Percentiles rank a stretch among this genome's conserved stretches.
Evolutionary conservation across 441 rosid genomes (phyloP).

Genomic region (Erodium chrysanthum): DNA sequence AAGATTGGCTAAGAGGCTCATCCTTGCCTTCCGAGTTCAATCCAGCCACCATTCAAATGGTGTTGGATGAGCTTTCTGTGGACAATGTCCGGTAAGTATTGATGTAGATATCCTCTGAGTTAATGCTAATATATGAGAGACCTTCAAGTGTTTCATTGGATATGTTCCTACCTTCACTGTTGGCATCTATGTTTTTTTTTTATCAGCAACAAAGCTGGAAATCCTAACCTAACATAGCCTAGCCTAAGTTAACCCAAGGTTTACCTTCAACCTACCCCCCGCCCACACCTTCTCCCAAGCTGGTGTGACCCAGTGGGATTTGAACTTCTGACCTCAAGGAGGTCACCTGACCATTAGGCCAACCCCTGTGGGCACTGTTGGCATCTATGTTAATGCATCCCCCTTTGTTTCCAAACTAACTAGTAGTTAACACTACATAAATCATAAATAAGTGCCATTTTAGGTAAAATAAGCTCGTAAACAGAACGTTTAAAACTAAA

Average conservation of each 20-base stretch:
- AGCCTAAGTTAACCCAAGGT: too few species aligned
- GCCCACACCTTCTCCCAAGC: too few species aligned
- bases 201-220: too few species aligned
- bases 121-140: background rate
- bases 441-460: background rate
- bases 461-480: background rate
- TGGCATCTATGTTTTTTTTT: background rate
- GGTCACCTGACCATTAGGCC: too few species aligned
- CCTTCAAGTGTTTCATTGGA: background rate
- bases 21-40: constrained; percentile 62
- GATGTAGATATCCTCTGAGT: constrained; percentile 13
- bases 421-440: background rate
- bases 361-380: too few species aligned
- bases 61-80: constrained; percentile 52
- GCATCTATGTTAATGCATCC: background rate
- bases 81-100: constrained; percentile 52
- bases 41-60: constrained; percentile 42
- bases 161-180: too few species aligned
- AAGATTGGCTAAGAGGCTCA: constrained; percentile 78
- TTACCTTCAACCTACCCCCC: too few species aligned
- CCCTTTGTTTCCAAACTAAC: background rate
- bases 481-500: background rate
- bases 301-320: too few species aligned
- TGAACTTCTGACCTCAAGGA: too few species aligned
- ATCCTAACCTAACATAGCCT: too few species aligned